These are phyloP conservation scores for Avicennia marina DNA, from an alignment of 257 asterid species.

Conservation along the genomic window DNA sequence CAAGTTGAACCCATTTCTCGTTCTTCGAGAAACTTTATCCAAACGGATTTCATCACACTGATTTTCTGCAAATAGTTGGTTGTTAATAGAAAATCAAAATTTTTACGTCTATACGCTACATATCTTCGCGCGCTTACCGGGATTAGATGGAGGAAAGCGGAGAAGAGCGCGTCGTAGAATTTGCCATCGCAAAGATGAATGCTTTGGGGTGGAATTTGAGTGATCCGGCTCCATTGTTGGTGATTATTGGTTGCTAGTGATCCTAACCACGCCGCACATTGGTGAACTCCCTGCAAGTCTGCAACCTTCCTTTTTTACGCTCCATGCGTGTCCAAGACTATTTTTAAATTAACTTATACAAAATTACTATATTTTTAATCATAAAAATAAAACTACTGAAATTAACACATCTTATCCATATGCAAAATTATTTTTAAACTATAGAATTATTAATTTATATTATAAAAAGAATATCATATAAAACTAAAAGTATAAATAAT, in stretches of 20 bases:
- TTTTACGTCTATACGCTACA: not conserved
- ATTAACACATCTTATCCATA: too few species aligned
- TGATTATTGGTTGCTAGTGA: conserved; percentile 1
- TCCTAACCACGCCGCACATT: too few species aligned
- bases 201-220: conserved; percentile 24
- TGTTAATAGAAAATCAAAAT: conserved; percentile 19
- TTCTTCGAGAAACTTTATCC: conserved; percentile 55
- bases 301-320: too few species aligned
- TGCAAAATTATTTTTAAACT: too few species aligned
- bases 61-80: conserved; percentile 36
- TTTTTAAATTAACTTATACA: too few species aligned
- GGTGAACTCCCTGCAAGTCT: too few species aligned
- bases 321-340: too few species aligned
- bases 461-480: too few species aligned
- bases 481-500: too few species aligned
- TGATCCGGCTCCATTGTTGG: conserved; percentile 22
- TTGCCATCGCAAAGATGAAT: conserved; percentile 70
- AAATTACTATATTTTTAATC: too few species aligned
- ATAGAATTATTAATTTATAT: too few species aligned
- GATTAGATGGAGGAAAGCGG: conserved; percentile 31
- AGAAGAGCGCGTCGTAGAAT: conserved; percentile 75
- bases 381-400: too few species aligned
- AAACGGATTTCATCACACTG: conserved; percentile 39
- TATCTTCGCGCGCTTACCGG: conserved; percentile 25
- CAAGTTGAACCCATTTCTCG: conserved; percentile 65